A percentile compares a stretch with the other conserved stretches of the same genome.
phyloP scores from a whole-genome alignment of 345 rosid genomes.

The Populus simonii region DNA sequence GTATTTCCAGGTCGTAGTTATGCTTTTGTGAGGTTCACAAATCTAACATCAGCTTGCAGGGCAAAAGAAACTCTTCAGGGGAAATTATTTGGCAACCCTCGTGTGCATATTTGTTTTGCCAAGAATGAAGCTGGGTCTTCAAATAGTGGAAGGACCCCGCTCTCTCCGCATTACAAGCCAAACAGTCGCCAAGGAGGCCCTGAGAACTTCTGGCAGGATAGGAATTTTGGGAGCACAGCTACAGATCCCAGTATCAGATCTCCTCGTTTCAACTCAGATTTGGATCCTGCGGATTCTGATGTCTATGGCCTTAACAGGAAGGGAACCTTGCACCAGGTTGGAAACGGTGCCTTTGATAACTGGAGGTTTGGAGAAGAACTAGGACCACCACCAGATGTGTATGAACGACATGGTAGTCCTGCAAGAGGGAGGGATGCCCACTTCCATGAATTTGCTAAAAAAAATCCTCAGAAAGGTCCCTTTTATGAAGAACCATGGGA shows the following conservation, averaged over 20 bases:
- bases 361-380: slow-evolving; percentile 32
- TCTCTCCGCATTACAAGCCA: slow-evolving; percentile 56
- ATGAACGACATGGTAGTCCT: slow-evolving; percentile 59
- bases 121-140: slow-evolving; percentile 72
- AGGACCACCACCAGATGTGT: slow-evolving; percentile 31
- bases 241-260: slow-evolving; percentile 28
- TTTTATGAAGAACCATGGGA: slow-evolving; percentile 73
- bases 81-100: slow-evolving; percentile 89
- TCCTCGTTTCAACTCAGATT: slow-evolving; percentile 34
- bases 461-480: slow-evolving; percentile 39
- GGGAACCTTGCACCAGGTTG: slow-evolving; percentile 42
- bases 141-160: slow-evolving; percentile 52
- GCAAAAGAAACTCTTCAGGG: slow-evolving; percentile 97
- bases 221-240: slow-evolving; percentile 21
- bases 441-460: slow-evolving; percentile 45
- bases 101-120: slow-evolving; percentile 90
- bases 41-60: slow-evolving; percentile 59
- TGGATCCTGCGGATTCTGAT: slow-evolving; percentile 49
- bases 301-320: slow-evolving; percentile 50
- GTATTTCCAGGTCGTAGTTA: slow-evolving; percentile 94
- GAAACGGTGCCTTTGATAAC: slow-evolving; percentile 41
- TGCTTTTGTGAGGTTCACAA: slow-evolving; percentile 83
- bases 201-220: slow-evolving; percentile 51
- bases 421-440: slow-evolving; percentile 41
- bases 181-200: slow-evolving; percentile 49